These are phyloP conservation scores for Podospora conica DNA, from an alignment of 495 filamentous ascomycete species.

Conservation along the genomic window DNA sequence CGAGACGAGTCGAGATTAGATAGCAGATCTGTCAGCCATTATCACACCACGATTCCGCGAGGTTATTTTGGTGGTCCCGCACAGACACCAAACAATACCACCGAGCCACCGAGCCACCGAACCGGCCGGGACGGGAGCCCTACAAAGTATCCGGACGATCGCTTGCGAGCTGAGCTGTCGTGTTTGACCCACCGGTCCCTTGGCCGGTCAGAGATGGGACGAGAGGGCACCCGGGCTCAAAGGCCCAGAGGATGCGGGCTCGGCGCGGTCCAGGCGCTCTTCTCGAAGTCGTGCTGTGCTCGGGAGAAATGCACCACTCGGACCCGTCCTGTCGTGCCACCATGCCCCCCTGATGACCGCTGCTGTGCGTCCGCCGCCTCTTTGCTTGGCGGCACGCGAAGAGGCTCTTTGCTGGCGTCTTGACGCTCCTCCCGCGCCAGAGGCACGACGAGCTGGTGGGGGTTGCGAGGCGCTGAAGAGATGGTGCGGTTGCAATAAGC, in stretches of 20 bases:
- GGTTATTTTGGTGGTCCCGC: neutral
- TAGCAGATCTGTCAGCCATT: neutral
- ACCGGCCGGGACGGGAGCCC: neutral
- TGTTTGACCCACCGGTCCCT: neutral
- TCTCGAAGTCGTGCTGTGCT: neutral
- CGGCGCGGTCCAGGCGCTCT: neutral
- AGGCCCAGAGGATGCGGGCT: too few relatives aligned
- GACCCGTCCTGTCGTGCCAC: neutral
- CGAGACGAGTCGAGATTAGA: neutral
- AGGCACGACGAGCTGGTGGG: neutral
- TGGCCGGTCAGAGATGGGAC: neutral
- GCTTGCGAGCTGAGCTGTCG: neutral
- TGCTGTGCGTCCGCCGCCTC: neutral
- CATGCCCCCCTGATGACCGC: neutral
- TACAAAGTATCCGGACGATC: neutral
- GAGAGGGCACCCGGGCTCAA: neutral
- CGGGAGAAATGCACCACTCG: neutral
- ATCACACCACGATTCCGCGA: neutral
- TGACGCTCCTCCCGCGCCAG: too few relatives aligned
- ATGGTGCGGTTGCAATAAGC: neutral
- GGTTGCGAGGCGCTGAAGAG: neutral
- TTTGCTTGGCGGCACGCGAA: neutral
- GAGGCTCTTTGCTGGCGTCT: neutral
- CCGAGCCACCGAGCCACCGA: neutral
- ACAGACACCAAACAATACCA: neutral